These are phyloP conservation scores for Trichothecium sympodiale DNA, from an alignment of 2,329 filamentous ascomycete genomes.

Conservation along the genomic window DNA sequence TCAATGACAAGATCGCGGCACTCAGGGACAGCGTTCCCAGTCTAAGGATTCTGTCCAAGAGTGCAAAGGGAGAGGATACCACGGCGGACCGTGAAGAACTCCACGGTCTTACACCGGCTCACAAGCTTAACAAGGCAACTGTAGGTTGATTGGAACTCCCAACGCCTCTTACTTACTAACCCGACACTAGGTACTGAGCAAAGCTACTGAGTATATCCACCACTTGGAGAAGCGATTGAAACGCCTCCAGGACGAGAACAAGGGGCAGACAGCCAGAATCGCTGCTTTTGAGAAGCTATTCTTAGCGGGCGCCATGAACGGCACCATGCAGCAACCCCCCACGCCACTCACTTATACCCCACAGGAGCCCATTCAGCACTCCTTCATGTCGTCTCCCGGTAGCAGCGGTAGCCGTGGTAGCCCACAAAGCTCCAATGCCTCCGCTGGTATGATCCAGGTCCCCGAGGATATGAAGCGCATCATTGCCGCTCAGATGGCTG, in stretches of 20 bases:
- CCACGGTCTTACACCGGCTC: conserved; percentile 69
- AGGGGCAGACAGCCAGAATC: conserved; percentile 65
- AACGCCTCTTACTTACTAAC: conserved; percentile 3
- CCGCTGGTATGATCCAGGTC: conserved; percentile 52
- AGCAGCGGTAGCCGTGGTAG: conserved; percentile 21
- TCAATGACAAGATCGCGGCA: conserved; percentile 94
- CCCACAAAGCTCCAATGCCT: conserved; percentile 11
- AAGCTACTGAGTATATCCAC: conserved; percentile 91
- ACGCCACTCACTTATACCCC: conserved; percentile 39
- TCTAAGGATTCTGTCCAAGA: conserved; percentile 72
- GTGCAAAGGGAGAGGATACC: conserved; percentile 53
- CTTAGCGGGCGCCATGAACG: conserved; percentile 61
- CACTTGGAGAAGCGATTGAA: conserved; percentile 88
- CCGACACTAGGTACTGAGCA: conserved; percentile 58
- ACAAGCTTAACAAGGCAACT: conserved; percentile 97
- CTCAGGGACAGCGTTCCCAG: conserved; percentile 86
- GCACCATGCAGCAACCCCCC: conserved; percentile 39
- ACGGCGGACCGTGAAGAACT: conserved; percentile 65
- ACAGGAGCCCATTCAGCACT: conserved; percentile 24
- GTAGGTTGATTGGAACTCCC: conserved; percentile 26
- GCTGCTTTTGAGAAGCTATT: conserved; percentile 70
- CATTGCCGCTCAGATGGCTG: conserved; percentile 43
- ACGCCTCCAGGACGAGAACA: conserved; percentile 71
- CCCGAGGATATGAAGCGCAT: conserved; percentile 56
- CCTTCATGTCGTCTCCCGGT: conserved; percentile 24